These are phyloP conservation scores for Mycena citricolor DNA, from an alignment of 1,284 basidiomycete species.

Conservation along the genomic window DNA sequence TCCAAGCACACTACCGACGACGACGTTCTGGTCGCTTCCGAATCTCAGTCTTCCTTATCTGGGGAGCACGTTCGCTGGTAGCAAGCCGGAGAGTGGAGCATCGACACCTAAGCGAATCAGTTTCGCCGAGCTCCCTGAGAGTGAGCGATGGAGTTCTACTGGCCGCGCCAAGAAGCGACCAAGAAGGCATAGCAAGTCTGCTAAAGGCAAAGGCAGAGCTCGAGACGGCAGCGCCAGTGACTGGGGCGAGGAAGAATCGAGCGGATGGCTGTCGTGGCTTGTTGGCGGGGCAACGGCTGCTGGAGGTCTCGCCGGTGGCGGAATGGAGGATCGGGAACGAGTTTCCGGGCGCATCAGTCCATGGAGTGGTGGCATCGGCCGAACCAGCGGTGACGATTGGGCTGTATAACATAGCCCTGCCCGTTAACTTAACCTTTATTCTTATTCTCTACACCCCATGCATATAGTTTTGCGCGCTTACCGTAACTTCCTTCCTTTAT, in stretches of 20 bases:
- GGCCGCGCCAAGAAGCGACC: constrained; percentile 26
- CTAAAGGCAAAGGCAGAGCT: constrained; percentile 27
- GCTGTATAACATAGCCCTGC: constrained; percentile 13
- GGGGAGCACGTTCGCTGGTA: constrained; percentile 3
- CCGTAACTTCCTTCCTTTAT: too few species aligned
- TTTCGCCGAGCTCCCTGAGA: constrained; percentile 71
- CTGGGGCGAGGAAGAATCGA: constrained; percentile 15
- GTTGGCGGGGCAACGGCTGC: constrained; percentile 10
- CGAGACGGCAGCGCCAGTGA: constrained; percentile 10
- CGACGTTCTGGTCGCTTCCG: constrained; percentile 5
- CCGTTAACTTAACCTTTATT: too few species aligned
- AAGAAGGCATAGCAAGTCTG: too few species aligned
- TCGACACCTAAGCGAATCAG: constrained; percentile 77
- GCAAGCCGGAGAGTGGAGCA: constrained; percentile 20
- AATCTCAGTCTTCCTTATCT: constrained; percentile 24
- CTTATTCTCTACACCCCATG: too few species aligned
- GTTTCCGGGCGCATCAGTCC: not conserved
- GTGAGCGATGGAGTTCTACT: constrained; percentile 42
- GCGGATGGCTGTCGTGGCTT: constrained; percentile 21
- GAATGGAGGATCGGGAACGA: not conserved
- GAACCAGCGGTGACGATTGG: constrained; percentile 17
- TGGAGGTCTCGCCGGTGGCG: not conserved
- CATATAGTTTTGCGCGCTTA: too few species aligned
- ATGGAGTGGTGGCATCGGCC: constrained; percentile 3
- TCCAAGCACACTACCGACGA: constrained; percentile 18